Base-by-base conservation (phyloP, 345 rosid genomes). In the Eucalyptus pauciflora region DNA sequence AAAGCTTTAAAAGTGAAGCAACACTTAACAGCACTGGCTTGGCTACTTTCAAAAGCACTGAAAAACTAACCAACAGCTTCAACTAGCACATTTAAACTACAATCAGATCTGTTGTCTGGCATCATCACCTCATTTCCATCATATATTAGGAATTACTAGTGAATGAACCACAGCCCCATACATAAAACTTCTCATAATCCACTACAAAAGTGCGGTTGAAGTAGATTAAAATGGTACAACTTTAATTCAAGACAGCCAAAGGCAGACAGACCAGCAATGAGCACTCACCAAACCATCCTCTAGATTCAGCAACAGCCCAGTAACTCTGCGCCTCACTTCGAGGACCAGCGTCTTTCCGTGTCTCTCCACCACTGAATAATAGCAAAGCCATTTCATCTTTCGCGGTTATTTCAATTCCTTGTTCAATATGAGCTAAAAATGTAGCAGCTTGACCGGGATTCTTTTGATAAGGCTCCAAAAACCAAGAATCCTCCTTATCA, bases 291-390 rank as follows among this genome's bases (percentile, higher is more conserved):
- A 98, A 98, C 99, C 99, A 98, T 92, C 94, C 95, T 94, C 95
- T 93, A 25, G 97, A 95, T 90, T 98, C 99, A 87, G 99, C 98
- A 90, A 96, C 98, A 89, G 96, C 87, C 99, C 99, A 98, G 90
- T 97, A 98, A 92, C 99, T 97, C 96, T 97, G 99, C 29, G 97
- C 99, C 94, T 98, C 99, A 81, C 99, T 97, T 16, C 96, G 95
- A 51, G 99, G 99, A 62, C 99, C 99, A 0, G 99, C 99, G 58
- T 96, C 96, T 92, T 95, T 97, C 86, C 99, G 93, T 58, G 99
- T 98, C 93, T 98, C 98, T 88, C 99, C 99, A 46, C 99, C 99
- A 85, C 99, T 98, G 87, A 98, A 96, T 71, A 98, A 92, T 90
- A 98, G 99, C 95, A 98, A 91, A 90, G 99, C 94, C 58, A 87